Conservation (phyloP, 1,284 basidiomycete species). For the Pholiota adiposa region DNA sequence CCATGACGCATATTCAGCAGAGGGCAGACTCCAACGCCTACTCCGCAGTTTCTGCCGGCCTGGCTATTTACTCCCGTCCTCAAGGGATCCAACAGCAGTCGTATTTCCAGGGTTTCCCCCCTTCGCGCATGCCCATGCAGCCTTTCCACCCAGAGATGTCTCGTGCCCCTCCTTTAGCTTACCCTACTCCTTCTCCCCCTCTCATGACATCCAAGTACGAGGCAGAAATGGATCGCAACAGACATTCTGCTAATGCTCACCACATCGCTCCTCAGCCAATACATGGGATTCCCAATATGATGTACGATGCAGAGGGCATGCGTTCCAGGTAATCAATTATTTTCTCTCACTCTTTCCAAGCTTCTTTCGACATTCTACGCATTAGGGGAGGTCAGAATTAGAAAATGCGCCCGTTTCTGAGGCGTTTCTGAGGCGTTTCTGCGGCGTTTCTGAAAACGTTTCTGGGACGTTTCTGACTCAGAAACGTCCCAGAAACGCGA, state of each 20-base stretch:
- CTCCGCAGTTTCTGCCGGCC: not conserved
- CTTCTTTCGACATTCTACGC: not conserved
- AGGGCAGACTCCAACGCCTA: not conserved
- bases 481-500: too few species aligned
- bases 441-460: too few species aligned
- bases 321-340: not conserved
- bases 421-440: too few species aligned
- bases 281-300: constrained; percentile 13
- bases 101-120: constrained; percentile 5
- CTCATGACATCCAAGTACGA: constrained; percentile 7
- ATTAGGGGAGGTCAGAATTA: too few species aligned
- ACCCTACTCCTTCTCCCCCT: constrained; percentile 5
- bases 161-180: constrained; percentile 1
- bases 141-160: constrained; percentile 8
- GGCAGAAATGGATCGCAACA: not conserved
- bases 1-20: not conserved
- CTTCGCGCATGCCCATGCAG: constrained; percentile 4
- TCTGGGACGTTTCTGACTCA: too few species aligned
- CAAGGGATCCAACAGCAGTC: constrained; percentile 8
- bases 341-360: not conserved
- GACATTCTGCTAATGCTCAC: not conserved
- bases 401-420: too few species aligned
- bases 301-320: constrained; percentile 14
- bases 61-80: not conserved
- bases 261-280: constrained; percentile 4